A percentile compares a stretch with the other conserved stretches of the same genome.
Evolutionary conservation across 257 asterid species (phyloP).

Genomic region (Ligustrum vulgare): DNA sequence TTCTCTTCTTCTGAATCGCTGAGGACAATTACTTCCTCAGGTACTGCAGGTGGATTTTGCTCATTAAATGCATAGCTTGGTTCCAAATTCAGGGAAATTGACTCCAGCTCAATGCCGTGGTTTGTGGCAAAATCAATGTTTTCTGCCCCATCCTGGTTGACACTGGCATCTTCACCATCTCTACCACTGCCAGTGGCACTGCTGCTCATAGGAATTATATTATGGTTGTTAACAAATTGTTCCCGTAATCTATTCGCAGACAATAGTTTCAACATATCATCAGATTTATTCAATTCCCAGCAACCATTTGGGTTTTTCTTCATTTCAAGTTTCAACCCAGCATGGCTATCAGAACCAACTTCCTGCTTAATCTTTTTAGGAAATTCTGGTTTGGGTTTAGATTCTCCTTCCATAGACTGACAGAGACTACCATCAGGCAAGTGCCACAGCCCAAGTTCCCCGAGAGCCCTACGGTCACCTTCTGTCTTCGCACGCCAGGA

Average conservation of each 20-base stretch:
- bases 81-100: slow-evolving; percentile 58
- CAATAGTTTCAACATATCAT: slow-evolving; percentile 44
- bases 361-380: slow-evolving; percentile 68
- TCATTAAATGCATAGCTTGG: slow-evolving; percentile 41
- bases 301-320: slow-evolving; percentile 62
- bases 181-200: slow-evolving; percentile 87
- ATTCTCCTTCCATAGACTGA: slow-evolving; percentile 52
- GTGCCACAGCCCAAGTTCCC: slow-evolving; percentile 92
- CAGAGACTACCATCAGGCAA: slow-evolving; percentile 77
- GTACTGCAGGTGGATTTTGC: slow-evolving; percentile 40
- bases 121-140: slow-evolving; percentile 56
- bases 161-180: slow-evolving; percentile 85
- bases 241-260: slow-evolving; percentile 47
- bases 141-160: slow-evolving; percentile 75
- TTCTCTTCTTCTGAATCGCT: slow-evolving; percentile 91
- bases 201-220: slow-evolving; percentile 78
- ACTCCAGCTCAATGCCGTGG: slow-evolving; percentile 68
- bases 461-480: slow-evolving; percentile 67
- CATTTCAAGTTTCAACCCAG: slow-evolving; percentile 71
- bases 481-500: slow-evolving; percentile 96
- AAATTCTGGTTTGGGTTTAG: slow-evolving; percentile 56
- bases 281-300: slow-evolving; percentile 78
- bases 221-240: slow-evolving; percentile 29
- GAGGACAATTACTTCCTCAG: slow-evolving; percentile 70
- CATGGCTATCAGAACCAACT: slow-evolving; percentile 71